Conservation (phyloP, 2,329 filamentous ascomycete genomes). For the Penicillium concentricum region DNA sequence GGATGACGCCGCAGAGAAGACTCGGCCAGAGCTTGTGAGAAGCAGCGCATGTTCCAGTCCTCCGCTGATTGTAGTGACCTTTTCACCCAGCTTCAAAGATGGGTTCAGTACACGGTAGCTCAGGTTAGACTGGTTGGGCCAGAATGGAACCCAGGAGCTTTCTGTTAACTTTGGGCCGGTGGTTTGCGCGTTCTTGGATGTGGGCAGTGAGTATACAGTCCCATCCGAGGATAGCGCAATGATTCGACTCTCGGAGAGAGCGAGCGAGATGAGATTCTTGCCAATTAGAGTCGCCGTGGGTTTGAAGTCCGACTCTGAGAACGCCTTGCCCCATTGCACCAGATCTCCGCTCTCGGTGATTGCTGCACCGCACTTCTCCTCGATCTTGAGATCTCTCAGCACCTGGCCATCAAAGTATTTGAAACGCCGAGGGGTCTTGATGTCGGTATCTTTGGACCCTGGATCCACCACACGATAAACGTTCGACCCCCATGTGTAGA, state of each 20-base stretch:
- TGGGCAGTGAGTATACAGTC: slow-evolving; percentile 79
- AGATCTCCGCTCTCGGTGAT: slow-evolving; percentile 85
- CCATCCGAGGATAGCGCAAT: slow-evolving; percentile 74
- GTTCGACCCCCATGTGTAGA: slow-evolving; percentile 94
- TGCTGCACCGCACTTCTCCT: slow-evolving; percentile 77
- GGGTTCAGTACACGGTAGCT: slow-evolving; percentile 74
- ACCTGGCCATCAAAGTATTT: slow-evolving; percentile 80
- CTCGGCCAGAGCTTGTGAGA: slow-evolving; percentile 77
- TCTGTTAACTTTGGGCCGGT: slow-evolving; percentile 64
- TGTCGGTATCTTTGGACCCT: slow-evolving; percentile 69
- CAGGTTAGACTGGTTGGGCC: slow-evolving; percentile 58
- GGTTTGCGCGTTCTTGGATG: slow-evolving; percentile 69
- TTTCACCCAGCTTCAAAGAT: slow-evolving; percentile 67
- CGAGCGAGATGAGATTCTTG: slow-evolving; percentile 74
- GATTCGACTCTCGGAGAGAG: slow-evolving; percentile 78
- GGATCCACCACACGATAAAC: slow-evolving; percentile 80
- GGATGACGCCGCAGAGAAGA: slow-evolving; percentile 85
- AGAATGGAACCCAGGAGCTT: slow-evolving; percentile 71
- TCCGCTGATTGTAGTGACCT: slow-evolving; percentile 68
- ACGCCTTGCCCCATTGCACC: slow-evolving; percentile 85
- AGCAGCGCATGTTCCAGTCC: slow-evolving; percentile 85
- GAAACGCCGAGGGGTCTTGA: slow-evolving; percentile 80
- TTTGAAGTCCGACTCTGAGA: slow-evolving; percentile 60
- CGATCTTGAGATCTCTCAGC: slow-evolving; percentile 82
- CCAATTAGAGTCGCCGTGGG: slow-evolving; percentile 74